phyloP scores from a whole-genome alignment of 2,329 filamentous ascomycete genomes.

The Monilinia fructigena region DNA sequence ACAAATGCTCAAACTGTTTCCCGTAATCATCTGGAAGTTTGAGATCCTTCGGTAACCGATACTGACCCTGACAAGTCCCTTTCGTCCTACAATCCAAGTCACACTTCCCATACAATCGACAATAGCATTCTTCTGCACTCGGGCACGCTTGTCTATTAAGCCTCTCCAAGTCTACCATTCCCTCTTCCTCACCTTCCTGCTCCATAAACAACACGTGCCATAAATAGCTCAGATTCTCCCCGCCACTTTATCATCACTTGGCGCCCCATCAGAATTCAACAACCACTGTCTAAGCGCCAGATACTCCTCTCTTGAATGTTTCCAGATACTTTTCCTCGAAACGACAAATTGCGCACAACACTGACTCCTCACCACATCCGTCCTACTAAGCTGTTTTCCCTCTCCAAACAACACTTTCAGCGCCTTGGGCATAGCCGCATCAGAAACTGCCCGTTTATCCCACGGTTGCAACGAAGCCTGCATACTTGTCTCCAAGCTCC shows the following conservation, averaged over 20 bases:
- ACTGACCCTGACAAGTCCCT: constrained; percentile 32
- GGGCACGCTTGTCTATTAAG: constrained; percentile 33
- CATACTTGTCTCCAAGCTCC: constrained; percentile 44
- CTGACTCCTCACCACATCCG: constrained; percentile 47
- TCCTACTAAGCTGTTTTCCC: constrained; percentile 44
- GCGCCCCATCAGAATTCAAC: constrained; percentile 45
- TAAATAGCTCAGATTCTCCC: constrained; percentile 50
- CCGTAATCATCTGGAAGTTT: constrained; percentile 28
- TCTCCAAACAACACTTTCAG: constrained; percentile 42
- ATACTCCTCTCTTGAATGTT: constrained; percentile 51
- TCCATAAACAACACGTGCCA: constrained; percentile 51
- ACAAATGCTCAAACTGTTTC: constrained; percentile 7
- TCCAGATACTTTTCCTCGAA: constrained; percentile 47
- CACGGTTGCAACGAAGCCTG: constrained; percentile 45
- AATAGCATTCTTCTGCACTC: constrained; percentile 32
- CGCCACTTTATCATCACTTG: constrained; percentile 45
- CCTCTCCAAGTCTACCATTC: constrained; percentile 26
- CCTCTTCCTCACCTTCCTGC: constrained; percentile 3
- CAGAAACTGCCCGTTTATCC: constrained; percentile 45
- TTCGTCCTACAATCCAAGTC: constrained; percentile 28
- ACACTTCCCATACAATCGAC: constrained; percentile 34
- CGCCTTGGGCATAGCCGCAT: constrained; percentile 42
- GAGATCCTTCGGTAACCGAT: constrained; percentile 29
- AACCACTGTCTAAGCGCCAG: constrained; percentile 55
- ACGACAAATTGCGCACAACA: constrained; percentile 59